Evolutionary conservation across 2,329 filamentous ascomycete species (phyloP), one percentile per base, ranked within the genome.

Genomic region (Neobulgaria alba): DNA sequence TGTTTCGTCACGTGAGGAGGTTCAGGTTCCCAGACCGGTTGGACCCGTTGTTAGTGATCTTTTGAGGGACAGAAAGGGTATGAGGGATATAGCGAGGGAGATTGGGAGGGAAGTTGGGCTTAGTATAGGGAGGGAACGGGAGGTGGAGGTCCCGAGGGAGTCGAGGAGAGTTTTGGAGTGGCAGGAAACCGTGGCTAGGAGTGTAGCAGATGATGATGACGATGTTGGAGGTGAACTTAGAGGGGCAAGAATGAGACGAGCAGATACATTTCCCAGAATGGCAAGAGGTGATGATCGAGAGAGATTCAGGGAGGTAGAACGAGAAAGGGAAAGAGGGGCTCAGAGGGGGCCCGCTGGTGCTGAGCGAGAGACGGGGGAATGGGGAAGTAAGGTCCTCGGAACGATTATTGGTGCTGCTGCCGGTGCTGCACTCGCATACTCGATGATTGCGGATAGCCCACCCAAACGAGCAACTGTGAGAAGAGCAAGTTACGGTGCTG

Each of bases 371-470:
- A 71, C 33, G 33, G 3, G 15, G 15, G 17, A 19, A 12, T 10
- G 68, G 36, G 69, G 76, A 30, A 79, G 79, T 50, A 75, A 77
- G 15, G 70, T 89, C 31, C 71, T 92, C 33, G 84, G 86, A 5
- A 82, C 84, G 5, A 67, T 93, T 9, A 70, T 94, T 36, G 86
- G 85, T 32, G 85, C 83, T 21, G 85, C 85, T 12, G 85, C 85
- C 14, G 84, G 83, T 29, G 84, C 81, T 26, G 83, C 82, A 8
- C 67, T 85, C 30, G 82, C 85, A 8, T 94, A 92, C 62, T 79
- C 77, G 16, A 79, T 87, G 66, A 71, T 78, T 48, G 78, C 74
- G 50, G 70, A 71, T 44, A 79, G 83, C 33, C 49, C 51, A 4
- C 50, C 56, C 10, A 45, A 49, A 5, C 31, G 35, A 12, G 38